Percentiles rank a stretch among this genome's conserved stretches.
Evolutionary conservation across 2,329 filamentous ascomycete genomes (phyloP).

Genomic region (Onygenales sp.): DNA sequence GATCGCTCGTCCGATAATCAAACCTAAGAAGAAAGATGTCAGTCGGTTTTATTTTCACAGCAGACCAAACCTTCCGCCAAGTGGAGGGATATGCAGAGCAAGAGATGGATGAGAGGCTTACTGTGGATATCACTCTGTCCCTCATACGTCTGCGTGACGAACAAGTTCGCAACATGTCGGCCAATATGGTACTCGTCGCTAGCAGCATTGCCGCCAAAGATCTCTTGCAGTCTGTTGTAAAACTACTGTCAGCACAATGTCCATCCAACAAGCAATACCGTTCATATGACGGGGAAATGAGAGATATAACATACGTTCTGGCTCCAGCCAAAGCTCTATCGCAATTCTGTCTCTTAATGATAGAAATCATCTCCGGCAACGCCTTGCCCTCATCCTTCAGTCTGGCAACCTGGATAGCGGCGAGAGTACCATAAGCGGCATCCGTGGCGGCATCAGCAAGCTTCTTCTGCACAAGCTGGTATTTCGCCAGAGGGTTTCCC

Average conservation of each 20-base stretch:
- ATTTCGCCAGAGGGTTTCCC: constrained; percentile 85
- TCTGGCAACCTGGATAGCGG: constrained; percentile 79
- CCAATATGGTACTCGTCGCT: constrained; percentile 96
- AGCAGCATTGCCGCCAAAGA: constrained; percentile 96
- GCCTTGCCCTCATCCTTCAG: constrained; percentile 86
- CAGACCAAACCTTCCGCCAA: constrained; percentile 25
- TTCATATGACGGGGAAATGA: background rate
- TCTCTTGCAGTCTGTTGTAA: constrained; percentile 62
- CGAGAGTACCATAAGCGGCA: constrained; percentile 81
- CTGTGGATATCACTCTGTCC: constrained; percentile 96
- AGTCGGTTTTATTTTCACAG: constrained; percentile 26
- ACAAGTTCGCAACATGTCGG: constrained; percentile 89
- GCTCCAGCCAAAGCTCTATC: constrained; percentile 76
- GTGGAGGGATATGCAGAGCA: constrained; percentile 7
- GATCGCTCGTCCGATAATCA: constrained; percentile 60
- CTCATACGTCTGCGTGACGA: constrained; percentile 96
- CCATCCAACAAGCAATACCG: too few species aligned
- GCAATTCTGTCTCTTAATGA: constrained; percentile 98
- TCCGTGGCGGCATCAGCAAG: constrained; percentile 86
- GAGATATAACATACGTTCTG: constrained; percentile 44
- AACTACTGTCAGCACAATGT: background rate
- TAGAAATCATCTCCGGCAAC: constrained; percentile 88
- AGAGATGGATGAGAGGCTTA: constrained; percentile 40
- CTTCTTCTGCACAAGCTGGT: constrained; percentile 97
- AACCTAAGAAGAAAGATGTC: constrained; percentile 35